Evolutionary conservation across 2,329 filamentous ascomycete species (phyloP), one percentile per base, ranked within the genome.

Genomic region (Zymoseptoria pseudotritici): DNA sequence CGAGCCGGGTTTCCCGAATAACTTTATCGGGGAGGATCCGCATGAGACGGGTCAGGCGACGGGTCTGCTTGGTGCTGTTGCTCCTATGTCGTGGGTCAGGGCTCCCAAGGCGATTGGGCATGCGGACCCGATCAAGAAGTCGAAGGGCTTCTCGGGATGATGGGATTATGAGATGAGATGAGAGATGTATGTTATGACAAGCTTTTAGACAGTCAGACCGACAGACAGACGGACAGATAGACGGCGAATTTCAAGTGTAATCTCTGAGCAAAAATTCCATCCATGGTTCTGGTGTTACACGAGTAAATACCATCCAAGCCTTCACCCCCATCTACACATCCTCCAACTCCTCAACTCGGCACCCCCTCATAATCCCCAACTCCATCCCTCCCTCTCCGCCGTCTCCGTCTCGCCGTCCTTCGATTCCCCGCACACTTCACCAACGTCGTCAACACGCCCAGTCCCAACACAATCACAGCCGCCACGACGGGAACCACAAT

Each of bases 331-430:
- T 36, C 31, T 8, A 36, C 31, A 36, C 31, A 5, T 17, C 9
- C 9, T 13, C 36, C 13, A 7, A 13, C 36, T 13, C 36, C 11
- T 67, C 59, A 72, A 36, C 66, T 69, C 20, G 86, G 86, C 55
- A 89, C 84, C 17, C 86, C 86, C 69, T 88, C 86, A 74, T 88
- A 88, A 66, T 87, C 83, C 80, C 83, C 86, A 8, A 42, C 36
- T 1, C 83, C 83, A 61, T 77, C 77, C 20, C 75, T 72, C 52
- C 72, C 73, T 59, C 73, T 70, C 57, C 76, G 72, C 61, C 77
- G 75, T 54, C 73, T 73, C 61, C 82, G 76, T 66, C 80, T 78
- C 67, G 78, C 79, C 53, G 79, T 77, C 63, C 79, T 77, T 61
- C 84, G 72, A 70, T 87, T 86, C 4, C 83, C 80, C 62, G 84